phyloP scores from a whole-genome alignment of 2,329 filamentous ascomycete genomes.

The Aspergillus neoniger region DNA sequence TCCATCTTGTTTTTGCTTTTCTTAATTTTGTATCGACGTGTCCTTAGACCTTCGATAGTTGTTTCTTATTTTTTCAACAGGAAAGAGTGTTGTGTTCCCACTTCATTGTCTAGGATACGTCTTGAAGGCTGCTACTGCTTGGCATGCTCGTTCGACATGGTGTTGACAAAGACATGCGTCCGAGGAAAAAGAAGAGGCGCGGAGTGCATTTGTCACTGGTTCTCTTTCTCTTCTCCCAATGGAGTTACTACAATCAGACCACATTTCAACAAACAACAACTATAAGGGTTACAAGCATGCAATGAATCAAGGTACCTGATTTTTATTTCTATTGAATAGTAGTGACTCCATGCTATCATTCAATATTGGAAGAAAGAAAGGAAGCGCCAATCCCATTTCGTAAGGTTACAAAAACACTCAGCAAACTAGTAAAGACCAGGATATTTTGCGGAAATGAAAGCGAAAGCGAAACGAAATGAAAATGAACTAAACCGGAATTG shows the following conservation, averaged over 20 bases:
- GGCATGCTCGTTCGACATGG: no score
- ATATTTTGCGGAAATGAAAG: background rate
- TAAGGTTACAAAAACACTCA: background rate
- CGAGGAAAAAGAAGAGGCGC: no score
- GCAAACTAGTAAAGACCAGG: background rate
- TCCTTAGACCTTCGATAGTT: constrained; percentile 12
- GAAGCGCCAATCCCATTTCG: background rate
- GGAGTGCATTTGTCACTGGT: no score
- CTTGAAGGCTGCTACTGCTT: no score
- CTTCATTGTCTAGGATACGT: background rate
- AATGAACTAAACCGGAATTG: background rate
- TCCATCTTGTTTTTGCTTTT: constrained; percentile 15
- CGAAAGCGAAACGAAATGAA: background rate
- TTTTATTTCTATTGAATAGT: no score
- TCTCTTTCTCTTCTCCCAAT: no score
- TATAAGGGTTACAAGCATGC: no score
- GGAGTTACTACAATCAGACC: no score
- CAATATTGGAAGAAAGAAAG: background rate
- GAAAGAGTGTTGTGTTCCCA: background rate
- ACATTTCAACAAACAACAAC: no score
- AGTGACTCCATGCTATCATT: no score
- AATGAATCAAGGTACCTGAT: no score
- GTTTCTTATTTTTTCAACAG: constrained; percentile 11
- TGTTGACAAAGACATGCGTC: no score
- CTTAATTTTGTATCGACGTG: constrained; percentile 12